A percentile compares a stretch with the other conserved stretches of the same genome.
phyloP scores from a whole-genome alignment of 768 basidiomycete genomes.

The Austroboletus festivus region DNA sequence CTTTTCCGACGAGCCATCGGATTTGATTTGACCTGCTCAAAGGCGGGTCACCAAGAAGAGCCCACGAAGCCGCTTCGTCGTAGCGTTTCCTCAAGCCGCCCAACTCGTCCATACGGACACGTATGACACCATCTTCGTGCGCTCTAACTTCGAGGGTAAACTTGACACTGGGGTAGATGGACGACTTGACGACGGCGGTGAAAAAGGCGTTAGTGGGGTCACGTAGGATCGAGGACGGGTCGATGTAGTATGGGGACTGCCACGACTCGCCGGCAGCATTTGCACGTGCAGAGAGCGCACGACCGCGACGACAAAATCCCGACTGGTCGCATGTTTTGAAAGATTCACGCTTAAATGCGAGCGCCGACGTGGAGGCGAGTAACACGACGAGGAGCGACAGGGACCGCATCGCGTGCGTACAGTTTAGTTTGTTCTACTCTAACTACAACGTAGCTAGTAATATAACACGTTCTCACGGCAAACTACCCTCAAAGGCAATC shows the following conservation, averaged over 20 bases:
- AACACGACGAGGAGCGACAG: constrained; percentile 32
- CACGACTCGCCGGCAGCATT: constrained; percentile 55
- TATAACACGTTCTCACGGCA: constrained; percentile 17
- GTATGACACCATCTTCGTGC: constrained; percentile 82
- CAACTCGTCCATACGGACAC: constrained; percentile 92
- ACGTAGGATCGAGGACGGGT: constrained; percentile 49
- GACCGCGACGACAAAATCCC: constrained; percentile 90
- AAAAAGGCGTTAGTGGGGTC: constrained; percentile 57
- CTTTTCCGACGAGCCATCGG: constrained; percentile 64
- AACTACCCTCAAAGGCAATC: constrained; percentile 36
- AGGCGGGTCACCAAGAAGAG: constrained; percentile 69
- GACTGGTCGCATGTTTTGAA: constrained; percentile 96
- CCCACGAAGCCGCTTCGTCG: constrained; percentile 90
- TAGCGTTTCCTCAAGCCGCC: constrained; percentile 78
- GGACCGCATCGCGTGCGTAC: constrained; percentile 16
- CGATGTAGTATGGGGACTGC: constrained; percentile 85
- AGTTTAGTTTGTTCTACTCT: no score
- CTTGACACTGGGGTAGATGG: constrained; percentile 78
- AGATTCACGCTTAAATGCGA: constrained; percentile 75
- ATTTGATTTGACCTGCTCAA: constrained; percentile 47
- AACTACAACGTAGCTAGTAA: no score
- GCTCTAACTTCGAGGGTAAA: constrained; percentile 82
- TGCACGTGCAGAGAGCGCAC: constrained; percentile 77
- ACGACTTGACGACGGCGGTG: constrained; percentile 72
- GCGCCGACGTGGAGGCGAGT: constrained; percentile 29